Evolutionary conservation across 78 protist species (phyloP).

Genomic region (Pirum gemmata): DNA sequence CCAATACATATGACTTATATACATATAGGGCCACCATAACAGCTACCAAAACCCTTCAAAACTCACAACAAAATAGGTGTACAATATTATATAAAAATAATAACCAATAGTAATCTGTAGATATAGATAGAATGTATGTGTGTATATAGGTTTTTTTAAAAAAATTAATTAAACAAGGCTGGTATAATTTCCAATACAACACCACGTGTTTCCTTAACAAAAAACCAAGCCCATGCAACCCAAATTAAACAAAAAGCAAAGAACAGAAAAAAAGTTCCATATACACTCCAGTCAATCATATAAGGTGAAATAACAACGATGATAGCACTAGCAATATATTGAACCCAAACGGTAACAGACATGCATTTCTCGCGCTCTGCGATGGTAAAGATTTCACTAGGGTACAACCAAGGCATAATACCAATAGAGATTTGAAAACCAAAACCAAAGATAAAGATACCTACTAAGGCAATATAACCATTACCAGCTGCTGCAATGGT

Average conservation of each 20-base stretch:
- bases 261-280: conserved; percentile 27
- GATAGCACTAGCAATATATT: conserved; percentile 29
- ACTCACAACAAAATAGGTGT: too few relatives aligned
- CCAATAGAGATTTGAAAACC: conserved; percentile 25
- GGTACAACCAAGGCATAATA: conserved; percentile 37
- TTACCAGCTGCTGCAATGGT: not conserved
- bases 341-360: conserved; percentile 14
- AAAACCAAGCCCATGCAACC: not conserved
- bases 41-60: too few relatives aligned
- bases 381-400: conserved; percentile 31
- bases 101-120: too few relatives aligned
- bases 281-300: conserved; percentile 12
- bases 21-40: too few relatives aligned
- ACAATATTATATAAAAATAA: too few relatives aligned
- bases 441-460: conserved; percentile 18
- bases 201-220: conserved; percentile 29
- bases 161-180: not conserved
- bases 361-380: conserved; percentile 10
- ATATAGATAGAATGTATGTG: too few relatives aligned
- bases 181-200: conserved; percentile 24
- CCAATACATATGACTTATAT: too few relatives aligned
- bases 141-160: too few relatives aligned
- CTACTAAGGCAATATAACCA: conserved; percentile 2
- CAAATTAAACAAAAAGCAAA: not conserved
- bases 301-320: conserved; percentile 27